These are phyloP conservation scores for Uncinocarpus reesii DNA, from an alignment of 2,329 filamentous ascomycete genomes.

Conservation along the genomic window DNA sequence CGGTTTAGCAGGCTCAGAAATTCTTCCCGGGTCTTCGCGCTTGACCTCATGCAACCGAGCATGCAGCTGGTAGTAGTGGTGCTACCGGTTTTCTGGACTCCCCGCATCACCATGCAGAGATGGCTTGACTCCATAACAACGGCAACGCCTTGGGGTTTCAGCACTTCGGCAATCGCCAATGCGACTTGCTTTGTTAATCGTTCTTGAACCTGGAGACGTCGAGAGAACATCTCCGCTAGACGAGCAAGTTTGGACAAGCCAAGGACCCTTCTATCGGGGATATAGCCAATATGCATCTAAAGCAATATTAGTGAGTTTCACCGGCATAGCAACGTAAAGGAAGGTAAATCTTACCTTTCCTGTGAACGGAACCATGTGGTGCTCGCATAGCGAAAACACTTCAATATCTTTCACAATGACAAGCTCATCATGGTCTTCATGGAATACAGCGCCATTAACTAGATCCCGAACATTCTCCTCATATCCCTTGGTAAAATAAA, in stretches of 20 bases:
- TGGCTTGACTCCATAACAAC: slow-evolving; percentile 97
- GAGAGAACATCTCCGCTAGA: slow-evolving; percentile 93
- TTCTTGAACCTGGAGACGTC: slow-evolving; percentile 90
- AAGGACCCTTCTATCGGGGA: slow-evolving; percentile 80
- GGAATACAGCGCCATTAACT: slow-evolving; percentile 87
- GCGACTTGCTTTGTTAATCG: slow-evolving; percentile 93
- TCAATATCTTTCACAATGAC: slow-evolving; percentile 98
- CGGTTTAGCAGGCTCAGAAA: slow-evolving; percentile 73
- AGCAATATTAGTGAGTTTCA: slow-evolving; percentile 32
- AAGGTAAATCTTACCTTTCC: slow-evolving; percentile 60
- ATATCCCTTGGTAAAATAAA: slow-evolving; percentile 94
- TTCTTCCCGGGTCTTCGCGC: slow-evolving; percentile 89
- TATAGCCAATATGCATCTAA: slow-evolving; percentile 98
- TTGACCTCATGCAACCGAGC: slow-evolving; percentile 86
- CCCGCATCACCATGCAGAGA: slow-evolving; percentile 97
- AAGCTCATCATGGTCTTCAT: slow-evolving; percentile 93
- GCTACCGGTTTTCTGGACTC: slow-evolving; percentile 82
- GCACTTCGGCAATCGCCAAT: slow-evolving; percentile 80
- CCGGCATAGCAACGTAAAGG: neutral
- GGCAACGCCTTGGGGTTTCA: slow-evolving; percentile 87
- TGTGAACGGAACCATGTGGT: slow-evolving; percentile 91
- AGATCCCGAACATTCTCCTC: slow-evolving; percentile 87
- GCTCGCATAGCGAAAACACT: slow-evolving; percentile 87
- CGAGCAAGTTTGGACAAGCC: slow-evolving; percentile 91
- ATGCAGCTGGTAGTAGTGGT: slow-evolving; percentile 94